phyloP scores from a whole-genome alignment of 2,329 filamentous ascomycete genomes.

The Alternaria postmessia region DNA sequence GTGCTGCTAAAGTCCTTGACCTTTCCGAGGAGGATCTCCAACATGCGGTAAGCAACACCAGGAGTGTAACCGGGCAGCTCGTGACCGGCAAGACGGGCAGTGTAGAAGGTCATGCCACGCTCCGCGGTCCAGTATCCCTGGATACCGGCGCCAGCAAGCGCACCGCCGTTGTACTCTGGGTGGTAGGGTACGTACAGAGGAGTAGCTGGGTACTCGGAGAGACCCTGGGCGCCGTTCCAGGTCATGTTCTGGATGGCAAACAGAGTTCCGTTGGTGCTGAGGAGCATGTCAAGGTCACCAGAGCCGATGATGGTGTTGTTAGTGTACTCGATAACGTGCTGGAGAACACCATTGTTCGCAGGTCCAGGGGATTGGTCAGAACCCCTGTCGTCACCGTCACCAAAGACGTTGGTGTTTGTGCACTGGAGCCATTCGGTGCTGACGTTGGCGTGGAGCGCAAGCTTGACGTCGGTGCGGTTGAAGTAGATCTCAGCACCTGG shows the following conservation, averaged over 20 bases:
- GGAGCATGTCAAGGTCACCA: slow-evolving; percentile 59
- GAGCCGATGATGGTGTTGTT: slow-evolving; percentile 62
- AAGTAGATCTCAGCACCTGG: slow-evolving; percentile 57
- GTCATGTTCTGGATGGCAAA: slow-evolving; percentile 64
- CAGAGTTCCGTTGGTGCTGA: slow-evolving; percentile 61
- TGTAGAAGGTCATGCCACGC: slow-evolving; percentile 58
- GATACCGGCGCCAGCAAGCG: slow-evolving; percentile 52
- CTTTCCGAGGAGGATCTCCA: slow-evolving; percentile 55
- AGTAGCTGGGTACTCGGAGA: slow-evolving; percentile 53
- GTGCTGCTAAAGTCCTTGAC: slow-evolving; percentile 49
- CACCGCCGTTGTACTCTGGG: slow-evolving; percentile 51
- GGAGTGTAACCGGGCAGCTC: slow-evolving; percentile 56
- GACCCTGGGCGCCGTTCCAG: slow-evolving; percentile 60
- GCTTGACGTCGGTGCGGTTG: slow-evolving; percentile 61
- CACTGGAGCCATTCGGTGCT: slow-evolving; percentile 56
- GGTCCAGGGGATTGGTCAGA: slow-evolving; percentile 51
- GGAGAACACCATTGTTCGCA: slow-evolving; percentile 53
- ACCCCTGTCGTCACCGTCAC: slow-evolving; percentile 36
- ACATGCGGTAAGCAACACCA: slow-evolving; percentile 52
- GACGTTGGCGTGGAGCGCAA: slow-evolving; percentile 58
- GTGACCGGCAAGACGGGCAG: slow-evolving; percentile 53
- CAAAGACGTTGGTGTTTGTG: slow-evolving; percentile 53
- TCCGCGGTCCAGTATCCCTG: slow-evolving; percentile 54
- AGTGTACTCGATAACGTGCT: slow-evolving; percentile 60
- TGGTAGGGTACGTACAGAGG: slow-evolving; percentile 57